Evolutionary conservation across 331 rosid species (phyloP).

Genomic region (Quercus tomentella): DNA sequence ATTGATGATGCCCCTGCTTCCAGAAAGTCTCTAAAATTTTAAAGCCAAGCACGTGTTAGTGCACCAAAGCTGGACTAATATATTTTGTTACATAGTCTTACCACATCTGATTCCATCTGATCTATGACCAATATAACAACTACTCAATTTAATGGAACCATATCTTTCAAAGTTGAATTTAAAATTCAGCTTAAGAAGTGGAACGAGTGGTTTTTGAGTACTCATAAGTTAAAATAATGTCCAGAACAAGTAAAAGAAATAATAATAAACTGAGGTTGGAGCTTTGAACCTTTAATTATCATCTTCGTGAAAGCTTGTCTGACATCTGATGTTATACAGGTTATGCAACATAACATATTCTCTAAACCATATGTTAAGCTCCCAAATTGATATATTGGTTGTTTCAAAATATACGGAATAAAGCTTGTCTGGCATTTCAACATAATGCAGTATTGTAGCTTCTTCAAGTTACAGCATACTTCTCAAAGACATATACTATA

Average conservation of each 20-base stretch:
- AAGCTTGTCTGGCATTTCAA: neutral
- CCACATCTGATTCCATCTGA: constrained; percentile 1
- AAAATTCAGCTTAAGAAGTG: constrained; percentile 21
- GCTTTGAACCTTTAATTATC: neutral
- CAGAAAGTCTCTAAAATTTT: constrained; percentile 22
- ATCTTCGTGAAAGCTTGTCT: neutral
- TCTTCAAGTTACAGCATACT: neutral
- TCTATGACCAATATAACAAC: constrained; percentile 17
- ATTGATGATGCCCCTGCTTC: constrained; percentile 13
- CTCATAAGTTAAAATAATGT: neutral
- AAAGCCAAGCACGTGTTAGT: constrained; percentile 32
- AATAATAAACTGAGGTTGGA: constrained; percentile 7
- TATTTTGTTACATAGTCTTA: constrained; percentile 17
- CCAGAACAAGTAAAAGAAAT: neutral
- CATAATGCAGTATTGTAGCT: neutral
- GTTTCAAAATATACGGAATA: neutral
- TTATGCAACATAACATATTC: neutral
- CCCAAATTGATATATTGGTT: neutral
- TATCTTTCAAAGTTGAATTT: constrained; percentile 4
- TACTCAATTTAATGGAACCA: constrained; percentile 25
- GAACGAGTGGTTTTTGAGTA: constrained; percentile 26
- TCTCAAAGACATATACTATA: neutral
- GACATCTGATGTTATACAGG: neutral
- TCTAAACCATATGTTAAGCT: neutral
- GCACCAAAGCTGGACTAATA: constrained; percentile 18